These are phyloP conservation scores for Jamesozyma lodderae DNA, from an alignment of 805 yeast genomes.

Conservation along the genomic window DNA sequence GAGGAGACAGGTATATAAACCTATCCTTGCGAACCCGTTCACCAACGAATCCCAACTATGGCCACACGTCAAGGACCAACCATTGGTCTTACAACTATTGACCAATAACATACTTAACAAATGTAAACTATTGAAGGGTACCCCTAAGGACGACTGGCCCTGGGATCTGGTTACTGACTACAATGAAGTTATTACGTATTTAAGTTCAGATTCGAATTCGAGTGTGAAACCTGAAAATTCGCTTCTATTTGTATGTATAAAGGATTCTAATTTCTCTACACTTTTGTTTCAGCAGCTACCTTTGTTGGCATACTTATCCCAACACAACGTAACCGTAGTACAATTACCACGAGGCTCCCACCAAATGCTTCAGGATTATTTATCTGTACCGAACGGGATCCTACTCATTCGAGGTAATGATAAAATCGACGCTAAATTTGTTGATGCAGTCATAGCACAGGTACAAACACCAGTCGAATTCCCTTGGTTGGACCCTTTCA, in stretches of 20 bases:
- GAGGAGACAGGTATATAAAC: conserved; percentile 51
- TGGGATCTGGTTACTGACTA: conserved; percentile 27
- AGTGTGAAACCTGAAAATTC: conserved; percentile 20
- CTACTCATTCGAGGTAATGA: conserved; percentile 18
- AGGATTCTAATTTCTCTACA: conserved; percentile 40
- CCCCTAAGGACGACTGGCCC: conserved; percentile 14
- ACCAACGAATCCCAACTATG: conserved; percentile 40
- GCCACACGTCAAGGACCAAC: conserved; percentile 32
- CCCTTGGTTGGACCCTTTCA: conserved; percentile 29
- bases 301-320: conserved; percentile 37
- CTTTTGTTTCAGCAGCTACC: conserved; percentile 53
- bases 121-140: conserved; percentile 22
- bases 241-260: conserved; percentile 49
- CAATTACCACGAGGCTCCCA: conserved; percentile 46
- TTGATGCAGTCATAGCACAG: too few relatives aligned
- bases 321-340: conserved; percentile 39
- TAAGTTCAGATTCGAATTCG: conserved; percentile 37
- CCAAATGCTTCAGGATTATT: conserved; percentile 7
- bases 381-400: conserved; percentile 15
- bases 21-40: conserved; percentile 56
- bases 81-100: conserved; percentile 31
- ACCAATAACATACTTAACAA: conserved; percentile 32
- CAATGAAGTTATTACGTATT: conserved; percentile 42
- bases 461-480: conserved; percentile 13
- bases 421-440: conserved; percentile 15